These are phyloP conservation scores for Arabis alpina DNA, from an alignment of 345 rosid species.

Conservation along the genomic window DNA sequence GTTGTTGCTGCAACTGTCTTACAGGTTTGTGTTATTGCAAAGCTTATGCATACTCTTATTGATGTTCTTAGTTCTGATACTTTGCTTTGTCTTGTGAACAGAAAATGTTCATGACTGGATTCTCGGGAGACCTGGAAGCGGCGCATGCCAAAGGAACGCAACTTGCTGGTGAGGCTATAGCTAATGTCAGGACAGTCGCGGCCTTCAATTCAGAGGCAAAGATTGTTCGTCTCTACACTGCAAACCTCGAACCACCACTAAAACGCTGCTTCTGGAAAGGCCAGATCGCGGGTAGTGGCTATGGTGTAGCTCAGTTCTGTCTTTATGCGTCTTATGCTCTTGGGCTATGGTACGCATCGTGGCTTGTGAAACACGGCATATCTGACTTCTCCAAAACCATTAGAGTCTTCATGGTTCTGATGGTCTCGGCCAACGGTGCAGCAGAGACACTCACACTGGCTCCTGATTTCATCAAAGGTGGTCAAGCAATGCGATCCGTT, in stretches of 20 bases:
- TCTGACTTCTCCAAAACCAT: slow-evolving; percentile 98
- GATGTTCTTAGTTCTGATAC: background rate
- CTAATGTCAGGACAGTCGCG: slow-evolving; percentile 92
- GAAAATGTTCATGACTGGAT: slow-evolving; percentile 99
- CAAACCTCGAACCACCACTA: slow-evolving; percentile 75
- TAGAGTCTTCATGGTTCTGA: slow-evolving; percentile 95
- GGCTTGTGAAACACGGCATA: slow-evolving; percentile 99
- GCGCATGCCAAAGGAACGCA: slow-evolving; percentile 96
- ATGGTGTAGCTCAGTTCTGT: slow-evolving; percentile 88
- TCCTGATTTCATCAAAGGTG: slow-evolving; percentile 98
- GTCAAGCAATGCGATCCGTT: slow-evolving; percentile 92
- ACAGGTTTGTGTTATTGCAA: slow-evolving; percentile 61
- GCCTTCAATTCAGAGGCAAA: slow-evolving; percentile 95
- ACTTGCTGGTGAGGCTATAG: slow-evolving; percentile 96
- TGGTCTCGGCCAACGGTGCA: slow-evolving; percentile 99
- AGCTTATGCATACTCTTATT: background rate
- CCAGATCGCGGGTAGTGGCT: slow-evolving; percentile 96
- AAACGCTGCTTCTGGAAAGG: slow-evolving; percentile 99
- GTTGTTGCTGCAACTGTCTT: slow-evolving; percentile 98
- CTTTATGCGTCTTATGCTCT: slow-evolving; percentile 97
- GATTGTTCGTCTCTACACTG: slow-evolving; percentile 81
- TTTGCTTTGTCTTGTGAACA: slow-evolving; percentile 41
- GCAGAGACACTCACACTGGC: slow-evolving; percentile 96
- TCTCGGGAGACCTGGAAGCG: slow-evolving; percentile 94
- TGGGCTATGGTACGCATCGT: slow-evolving; percentile 99